Percentiles rank a stretch among this genome's conserved stretches.
Conservation (phyloP, 495 filamentous ascomycete species). For the Penicillium salamii region DNA sequence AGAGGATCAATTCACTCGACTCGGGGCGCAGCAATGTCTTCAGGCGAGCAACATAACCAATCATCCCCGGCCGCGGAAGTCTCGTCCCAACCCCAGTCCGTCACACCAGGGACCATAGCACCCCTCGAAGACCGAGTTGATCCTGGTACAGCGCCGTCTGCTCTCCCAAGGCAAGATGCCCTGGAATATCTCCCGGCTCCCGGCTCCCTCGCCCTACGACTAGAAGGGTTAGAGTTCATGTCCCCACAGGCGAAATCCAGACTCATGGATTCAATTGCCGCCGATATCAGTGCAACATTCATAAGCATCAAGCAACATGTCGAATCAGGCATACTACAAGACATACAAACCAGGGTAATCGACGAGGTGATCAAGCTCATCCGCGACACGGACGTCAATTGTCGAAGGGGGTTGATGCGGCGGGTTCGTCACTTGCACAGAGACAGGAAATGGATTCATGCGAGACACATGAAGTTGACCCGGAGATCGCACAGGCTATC, state of each 20-base stretch:
- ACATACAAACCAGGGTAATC: slow-evolving; percentile 16
- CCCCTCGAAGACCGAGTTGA: too few relatives aligned
- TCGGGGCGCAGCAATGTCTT: too few relatives aligned
- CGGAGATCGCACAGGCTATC: not conserved
- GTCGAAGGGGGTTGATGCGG: slow-evolving; percentile 7
- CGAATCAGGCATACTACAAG: slow-evolving; percentile 12
- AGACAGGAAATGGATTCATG: slow-evolving; percentile 15
- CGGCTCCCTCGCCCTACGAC: slow-evolving; percentile 10
- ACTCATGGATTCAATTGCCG: slow-evolving; percentile 27
- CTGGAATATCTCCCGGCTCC: too few relatives aligned
- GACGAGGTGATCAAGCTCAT: slow-evolving; percentile 24
- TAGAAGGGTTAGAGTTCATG: slow-evolving; percentile 17
- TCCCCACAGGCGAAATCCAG: slow-evolving; percentile 14
- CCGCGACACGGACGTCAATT: slow-evolving; percentile 5
- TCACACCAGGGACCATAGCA: too few relatives aligned
- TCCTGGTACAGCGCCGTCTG: too few relatives aligned
- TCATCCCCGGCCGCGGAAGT: too few relatives aligned
- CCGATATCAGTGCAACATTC: slow-evolving; percentile 29
- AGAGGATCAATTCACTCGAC: not conserved
- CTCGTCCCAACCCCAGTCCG: too few relatives aligned
- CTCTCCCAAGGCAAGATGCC: too few relatives aligned
- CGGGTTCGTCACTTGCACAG: slow-evolving; percentile 6
- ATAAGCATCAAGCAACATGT: slow-evolving; percentile 20
- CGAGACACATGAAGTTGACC: slow-evolving; percentile 10
- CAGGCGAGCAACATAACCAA: too few relatives aligned